Percentiles rank a stretch among this genome's conserved stretches.
phyloP scores from a whole-genome alignment of 768 basidiomycete genomes.

The Trametes cinnabarina region DNA sequence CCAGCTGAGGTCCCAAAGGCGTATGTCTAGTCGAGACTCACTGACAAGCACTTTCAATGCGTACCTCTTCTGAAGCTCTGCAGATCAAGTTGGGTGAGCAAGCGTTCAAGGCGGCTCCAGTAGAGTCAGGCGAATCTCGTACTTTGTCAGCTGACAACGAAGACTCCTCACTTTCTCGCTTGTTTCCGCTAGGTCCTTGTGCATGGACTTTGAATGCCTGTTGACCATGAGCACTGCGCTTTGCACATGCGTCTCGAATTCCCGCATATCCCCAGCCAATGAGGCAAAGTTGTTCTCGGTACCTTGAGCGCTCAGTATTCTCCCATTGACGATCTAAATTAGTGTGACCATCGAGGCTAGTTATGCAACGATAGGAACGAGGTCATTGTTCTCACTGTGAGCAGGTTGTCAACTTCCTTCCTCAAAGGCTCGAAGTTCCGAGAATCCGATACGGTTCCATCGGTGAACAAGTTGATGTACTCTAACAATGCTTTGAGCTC shows the following conservation, averaged over 20 bases:
- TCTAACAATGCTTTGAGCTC: not conserved
- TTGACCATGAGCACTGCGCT: not conserved
- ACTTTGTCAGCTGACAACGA: not conserved
- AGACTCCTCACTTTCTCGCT: not conserved
- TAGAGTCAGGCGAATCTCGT: not conserved
- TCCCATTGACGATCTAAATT: no score
- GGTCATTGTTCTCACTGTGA: not conserved
- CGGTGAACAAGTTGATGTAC: not conserved
- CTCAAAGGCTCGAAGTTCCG: not conserved
- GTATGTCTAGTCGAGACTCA: not conserved
- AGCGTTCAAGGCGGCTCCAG: not conserved
- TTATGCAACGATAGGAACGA: no score
- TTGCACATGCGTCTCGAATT: not conserved
- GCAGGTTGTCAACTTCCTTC: not conserved
- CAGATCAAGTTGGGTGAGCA: not conserved
- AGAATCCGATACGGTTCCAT: not conserved
- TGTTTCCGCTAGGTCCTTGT: not conserved
- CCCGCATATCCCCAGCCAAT: not conserved
- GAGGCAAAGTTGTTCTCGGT: no score
- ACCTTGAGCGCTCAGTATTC: no score
- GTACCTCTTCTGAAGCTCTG: not conserved
- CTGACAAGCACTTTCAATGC: not conserved
- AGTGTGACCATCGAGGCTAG: no score
- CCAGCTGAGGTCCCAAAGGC: not conserved
- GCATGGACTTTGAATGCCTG: not conserved